Conservation (phyloP, 2,329 filamentous ascomycete species). For the Aspergillus texensis region DNA sequence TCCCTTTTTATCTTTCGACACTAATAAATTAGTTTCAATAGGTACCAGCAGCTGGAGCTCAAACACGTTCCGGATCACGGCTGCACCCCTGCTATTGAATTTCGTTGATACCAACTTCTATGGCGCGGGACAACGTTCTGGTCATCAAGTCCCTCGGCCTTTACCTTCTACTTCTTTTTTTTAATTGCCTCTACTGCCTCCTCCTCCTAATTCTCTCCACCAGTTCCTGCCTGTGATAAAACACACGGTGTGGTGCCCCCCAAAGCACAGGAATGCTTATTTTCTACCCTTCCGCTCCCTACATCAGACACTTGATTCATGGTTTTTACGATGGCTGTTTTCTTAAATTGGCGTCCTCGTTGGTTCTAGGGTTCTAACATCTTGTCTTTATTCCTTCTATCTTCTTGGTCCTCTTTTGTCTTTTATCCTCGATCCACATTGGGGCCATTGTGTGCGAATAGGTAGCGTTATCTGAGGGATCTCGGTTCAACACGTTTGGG, state of each 20-base stretch:
- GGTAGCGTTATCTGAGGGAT: slow-evolving; percentile 6
- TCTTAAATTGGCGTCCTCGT: slow-evolving; percentile 19
- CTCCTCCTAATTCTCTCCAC: neutral
- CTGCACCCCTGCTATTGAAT: slow-evolving; percentile 85
- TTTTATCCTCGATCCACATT: neutral
- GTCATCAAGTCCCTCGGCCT: slow-evolving; percentile 2
- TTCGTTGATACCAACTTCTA: slow-evolving; percentile 60
- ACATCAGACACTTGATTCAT: slow-evolving; percentile 9
- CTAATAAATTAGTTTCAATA: slow-evolving; percentile 43
- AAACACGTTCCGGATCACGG: slow-evolving; percentile 84
- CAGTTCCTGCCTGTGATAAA: neutral
- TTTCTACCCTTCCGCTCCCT: neutral
- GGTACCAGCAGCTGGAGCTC: slow-evolving; percentile 90
- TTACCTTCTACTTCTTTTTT: slow-evolving; percentile 4
- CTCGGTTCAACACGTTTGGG: slow-evolving; percentile 7
- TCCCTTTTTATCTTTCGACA: neutral
- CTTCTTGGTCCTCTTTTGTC: slow-evolving; percentile 3
- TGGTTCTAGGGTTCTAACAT: slow-evolving; percentile 15
- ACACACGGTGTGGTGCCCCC: neutral
- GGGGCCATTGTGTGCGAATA: neutral
- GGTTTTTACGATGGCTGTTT: slow-evolving; percentile 18
- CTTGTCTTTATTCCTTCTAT: slow-evolving; percentile 3
- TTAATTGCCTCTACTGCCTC: neutral
- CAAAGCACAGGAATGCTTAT: slow-evolving; percentile 6
- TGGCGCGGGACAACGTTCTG: neutral